These are phyloP conservation scores for Coniochaeta prunicola DNA, from an alignment of 2,329 filamentous ascomycete genomes.

Conservation along the genomic window DNA sequence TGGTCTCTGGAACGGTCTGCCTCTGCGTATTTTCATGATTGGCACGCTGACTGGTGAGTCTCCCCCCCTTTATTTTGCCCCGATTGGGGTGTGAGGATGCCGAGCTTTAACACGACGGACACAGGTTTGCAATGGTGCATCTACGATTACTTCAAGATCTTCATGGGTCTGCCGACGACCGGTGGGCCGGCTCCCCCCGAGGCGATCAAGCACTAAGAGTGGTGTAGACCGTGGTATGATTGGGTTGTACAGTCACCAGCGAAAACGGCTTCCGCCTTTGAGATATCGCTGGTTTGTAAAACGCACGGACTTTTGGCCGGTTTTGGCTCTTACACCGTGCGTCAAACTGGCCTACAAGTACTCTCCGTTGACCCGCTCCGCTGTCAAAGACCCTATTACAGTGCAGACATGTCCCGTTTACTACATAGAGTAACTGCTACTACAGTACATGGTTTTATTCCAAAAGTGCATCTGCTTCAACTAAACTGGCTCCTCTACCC, in stretches of 20 bases:
- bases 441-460: too few species aligned
- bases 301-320: not conserved
- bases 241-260: not conserved
- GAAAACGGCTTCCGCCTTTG: not conserved
- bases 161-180: constrained; percentile 80
- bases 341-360: not conserved
- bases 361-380: not conserved
- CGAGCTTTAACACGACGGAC: constrained; percentile 48
- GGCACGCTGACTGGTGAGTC: constrained; percentile 61
- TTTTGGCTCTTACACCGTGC: not conserved
- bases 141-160: constrained; percentile 80
- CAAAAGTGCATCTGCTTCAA: too few species aligned
- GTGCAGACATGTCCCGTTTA: too few species aligned
- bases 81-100: constrained; percentile 52
- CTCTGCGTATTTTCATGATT: constrained; percentile 84
- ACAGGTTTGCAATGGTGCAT: not conserved
- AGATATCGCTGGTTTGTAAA: not conserved
- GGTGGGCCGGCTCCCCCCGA: constrained; percentile 51
- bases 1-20: constrained; percentile 85
- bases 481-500: too few species aligned
- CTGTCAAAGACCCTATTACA: not conserved
- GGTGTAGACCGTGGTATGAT: not conserved
- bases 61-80: not conserved
- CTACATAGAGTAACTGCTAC: too few species aligned
- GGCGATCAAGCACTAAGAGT: constrained; percentile 33